Conservation (phyloP, 176 grass and related monocot species). For the Raddia distichophylla region DNA sequence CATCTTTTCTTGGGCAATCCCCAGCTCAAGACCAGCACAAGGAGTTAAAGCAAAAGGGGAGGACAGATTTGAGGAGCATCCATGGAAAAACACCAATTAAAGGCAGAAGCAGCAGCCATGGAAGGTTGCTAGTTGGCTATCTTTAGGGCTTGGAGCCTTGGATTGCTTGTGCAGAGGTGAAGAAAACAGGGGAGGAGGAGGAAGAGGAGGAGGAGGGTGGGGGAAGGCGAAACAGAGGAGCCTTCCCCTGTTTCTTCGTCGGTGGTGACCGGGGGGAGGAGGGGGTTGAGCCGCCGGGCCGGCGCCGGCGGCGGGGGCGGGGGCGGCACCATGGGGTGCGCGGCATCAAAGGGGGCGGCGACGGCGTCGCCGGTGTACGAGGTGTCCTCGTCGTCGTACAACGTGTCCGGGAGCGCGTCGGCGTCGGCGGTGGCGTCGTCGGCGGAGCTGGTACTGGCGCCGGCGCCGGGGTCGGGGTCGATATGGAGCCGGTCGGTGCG, state of each 20-base stretch:
- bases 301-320: neutral
- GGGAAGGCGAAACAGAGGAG: constrained; percentile 51
- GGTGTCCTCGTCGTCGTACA: constrained; percentile 29
- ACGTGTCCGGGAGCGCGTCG: constrained; percentile 41
- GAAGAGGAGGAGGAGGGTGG: constrained; percentile 24
- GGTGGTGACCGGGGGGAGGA: neutral
- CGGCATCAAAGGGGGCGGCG: constrained; percentile 54
- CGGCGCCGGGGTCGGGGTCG: constrained; percentile 33
- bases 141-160: constrained; percentile 38
- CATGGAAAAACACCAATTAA: constrained; percentile 43
- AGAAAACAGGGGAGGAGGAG: constrained; percentile 16
- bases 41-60: constrained; percentile 46
- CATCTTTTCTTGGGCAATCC: constrained; percentile 29
- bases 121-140: constrained; percentile 35
- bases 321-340: constrained; percentile 74
- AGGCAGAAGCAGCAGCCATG: constrained; percentile 25
- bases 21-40: constrained; percentile 46
- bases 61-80: constrained; percentile 3
- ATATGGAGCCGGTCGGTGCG: constrained; percentile 47
- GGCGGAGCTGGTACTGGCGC: neutral
- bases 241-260: constrained; percentile 42
- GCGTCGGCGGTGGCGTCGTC: constrained; percentile 34
- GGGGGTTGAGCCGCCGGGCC: constrained; percentile 14
- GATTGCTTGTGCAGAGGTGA: constrained; percentile 26
- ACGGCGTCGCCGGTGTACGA: constrained; percentile 58